Evolutionary conservation across 2,329 filamentous ascomycete species (phyloP).

Genomic region (Endoconidiophora laricicola): DNA sequence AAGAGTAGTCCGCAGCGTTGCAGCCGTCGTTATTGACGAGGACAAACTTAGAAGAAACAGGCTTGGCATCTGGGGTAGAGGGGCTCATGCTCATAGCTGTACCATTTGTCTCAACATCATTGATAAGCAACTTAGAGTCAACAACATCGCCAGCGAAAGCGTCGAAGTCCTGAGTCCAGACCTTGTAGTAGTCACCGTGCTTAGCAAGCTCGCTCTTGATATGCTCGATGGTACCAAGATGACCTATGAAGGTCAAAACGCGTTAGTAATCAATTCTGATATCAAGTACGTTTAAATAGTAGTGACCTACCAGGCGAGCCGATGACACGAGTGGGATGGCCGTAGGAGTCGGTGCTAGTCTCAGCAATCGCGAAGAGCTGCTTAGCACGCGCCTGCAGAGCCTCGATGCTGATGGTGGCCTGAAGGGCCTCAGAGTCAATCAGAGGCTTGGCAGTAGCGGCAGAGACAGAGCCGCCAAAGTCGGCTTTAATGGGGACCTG

Average conservation of each 20-base stretch:
- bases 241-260: constrained; percentile 28
- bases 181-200: constrained; percentile 43
- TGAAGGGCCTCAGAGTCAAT: constrained; percentile 40
- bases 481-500: constrained; percentile 7
- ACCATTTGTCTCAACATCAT: constrained; percentile 34
- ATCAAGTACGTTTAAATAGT: background rate
- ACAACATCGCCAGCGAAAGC: constrained; percentile 43
- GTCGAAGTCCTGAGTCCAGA: constrained; percentile 47
- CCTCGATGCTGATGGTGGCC: constrained; percentile 35
- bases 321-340: constrained; percentile 55
- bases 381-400: constrained; percentile 41
- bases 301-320: constrained; percentile 40
- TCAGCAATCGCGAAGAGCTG: constrained; percentile 46
- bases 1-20: constrained; percentile 43
- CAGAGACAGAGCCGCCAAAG: background rate
- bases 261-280: background rate
- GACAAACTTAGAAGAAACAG: constrained; percentile 42
- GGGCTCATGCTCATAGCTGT: constrained; percentile 50
- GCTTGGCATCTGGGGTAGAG: constrained; percentile 41
- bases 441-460: constrained; percentile 21
- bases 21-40: constrained; percentile 49
- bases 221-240: constrained; percentile 47
- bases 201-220: constrained; percentile 37
- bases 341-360: constrained; percentile 40
- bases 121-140: constrained; percentile 40